Base-by-base conservation (phyloP, 148 eudicot genomes). In the Fagopyrum esculentum region DNA sequence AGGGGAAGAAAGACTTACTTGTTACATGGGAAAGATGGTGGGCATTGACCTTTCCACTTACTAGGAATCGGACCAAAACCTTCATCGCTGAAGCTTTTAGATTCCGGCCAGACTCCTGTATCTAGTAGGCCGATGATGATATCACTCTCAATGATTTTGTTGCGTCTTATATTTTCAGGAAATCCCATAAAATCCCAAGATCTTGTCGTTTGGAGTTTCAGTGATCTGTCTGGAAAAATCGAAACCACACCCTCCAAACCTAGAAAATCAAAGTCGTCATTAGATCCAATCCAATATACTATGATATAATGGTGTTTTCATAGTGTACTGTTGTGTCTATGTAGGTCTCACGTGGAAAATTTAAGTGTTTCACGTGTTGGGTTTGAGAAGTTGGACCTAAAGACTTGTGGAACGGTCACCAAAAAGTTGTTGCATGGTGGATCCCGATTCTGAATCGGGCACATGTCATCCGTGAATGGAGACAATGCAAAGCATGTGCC, bases 141-240 rank as follows among this genome's bases (percentile, higher is more conserved):
- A 19, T 88, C 72, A 44, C 89, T 87, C 76, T 83, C 86, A 6
- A 63, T 47, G n/a, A 7, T 22, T 4, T 19, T n/a, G 17, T 74
- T 70, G 30, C 60, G 69, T 13, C 73, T 77, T 4, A 61, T 64
- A 13, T 40, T 73, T 50, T 77, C 68, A 0, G 80, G 50, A 0
- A 90, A 64, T 40, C 92, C 92, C 78, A 85, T 70, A 70, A 82
- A 85, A 74, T 90, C 89, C 96, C 96, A 90, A 0, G 96, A 90
- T 72, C 88, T 83, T 61, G 92, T 90, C 3, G 96, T 90, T 15
- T 81, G 84, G 69, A 79, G 83, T 11, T 84, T 52, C 16, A 82
- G 79, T 16, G 46, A 82, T 80, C 43, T 76, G 22, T 87, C 80
- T 11, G 85, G 86, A 51, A 90, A 87, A 6, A 84, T 81, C 8